Conservation (phyloP, 2,329 filamentous ascomycete species). For the Phialemonium atrogriseum region DNA sequence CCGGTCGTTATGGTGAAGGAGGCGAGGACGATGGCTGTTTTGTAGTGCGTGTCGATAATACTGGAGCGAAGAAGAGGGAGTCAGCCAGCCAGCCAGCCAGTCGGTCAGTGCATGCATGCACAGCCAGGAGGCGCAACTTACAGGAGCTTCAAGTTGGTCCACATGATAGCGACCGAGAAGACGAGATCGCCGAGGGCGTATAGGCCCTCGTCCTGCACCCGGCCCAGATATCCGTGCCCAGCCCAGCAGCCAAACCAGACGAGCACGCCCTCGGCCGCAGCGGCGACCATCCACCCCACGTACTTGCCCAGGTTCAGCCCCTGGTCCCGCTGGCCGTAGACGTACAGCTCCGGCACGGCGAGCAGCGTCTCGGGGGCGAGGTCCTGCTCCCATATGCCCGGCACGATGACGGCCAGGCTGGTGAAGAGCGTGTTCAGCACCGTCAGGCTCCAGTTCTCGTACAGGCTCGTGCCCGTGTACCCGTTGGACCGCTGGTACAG, state of each 20-base stretch:
- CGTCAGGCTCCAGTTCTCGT: slow-evolving; percentile 77
- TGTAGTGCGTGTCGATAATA: slow-evolving; percentile 71
- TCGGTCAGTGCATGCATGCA: too few relatives aligned
- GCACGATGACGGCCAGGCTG: slow-evolving; percentile 76
- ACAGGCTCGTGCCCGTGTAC: slow-evolving; percentile 85
- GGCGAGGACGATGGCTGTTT: slow-evolving; percentile 53
- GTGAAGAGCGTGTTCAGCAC: slow-evolving; percentile 96
- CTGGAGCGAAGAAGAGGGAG: slow-evolving; percentile 22
- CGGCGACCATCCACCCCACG: slow-evolving; percentile 69
- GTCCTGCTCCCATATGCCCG: slow-evolving; percentile 90
- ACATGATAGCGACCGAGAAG: slow-evolving; percentile 61
- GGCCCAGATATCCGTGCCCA: slow-evolving; percentile 40
- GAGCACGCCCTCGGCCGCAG: slow-evolving; percentile 62
- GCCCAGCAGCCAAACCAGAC: slow-evolving; percentile 57
- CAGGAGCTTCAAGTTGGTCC: slow-evolving; percentile 73
- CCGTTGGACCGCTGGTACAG: slow-evolving; percentile 77
- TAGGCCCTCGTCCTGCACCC: slow-evolving; percentile 55
- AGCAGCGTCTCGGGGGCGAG: slow-evolving; percentile 74
- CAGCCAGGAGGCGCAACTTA: slow-evolving; percentile 31
- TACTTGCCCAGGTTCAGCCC: slow-evolving; percentile 72
- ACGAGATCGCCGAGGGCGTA: slow-evolving; percentile 67
- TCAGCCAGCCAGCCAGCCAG: neutral
- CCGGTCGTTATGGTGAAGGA: slow-evolving; percentile 49
- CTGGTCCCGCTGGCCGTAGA: slow-evolving; percentile 62
- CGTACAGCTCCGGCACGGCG: slow-evolving; percentile 88